phyloP scores from a whole-genome alignment of 2,329 filamentous ascomycete genomes.

The Colletotrichum tamarilloi region DNA sequence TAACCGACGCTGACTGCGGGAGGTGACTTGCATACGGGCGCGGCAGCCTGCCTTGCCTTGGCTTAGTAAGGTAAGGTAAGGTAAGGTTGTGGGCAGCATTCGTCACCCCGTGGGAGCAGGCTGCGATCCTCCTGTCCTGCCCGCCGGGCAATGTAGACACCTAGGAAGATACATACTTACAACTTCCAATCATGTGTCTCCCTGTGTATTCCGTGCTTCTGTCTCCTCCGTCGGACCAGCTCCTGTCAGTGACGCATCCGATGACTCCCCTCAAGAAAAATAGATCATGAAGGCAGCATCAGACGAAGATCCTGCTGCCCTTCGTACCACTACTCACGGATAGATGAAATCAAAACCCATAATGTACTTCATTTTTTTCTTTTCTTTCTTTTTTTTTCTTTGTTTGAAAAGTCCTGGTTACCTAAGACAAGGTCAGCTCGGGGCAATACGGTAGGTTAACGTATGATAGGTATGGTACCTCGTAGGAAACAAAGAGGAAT shows the following conservation, averaged over 20 bases:
- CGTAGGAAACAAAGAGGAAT: not conserved
- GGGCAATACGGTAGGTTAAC: no score
- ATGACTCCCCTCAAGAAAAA: not conserved
- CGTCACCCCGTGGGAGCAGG: not conserved
- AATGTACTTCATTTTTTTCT: no score
- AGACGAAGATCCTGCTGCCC: not conserved
- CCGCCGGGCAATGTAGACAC: not conserved
- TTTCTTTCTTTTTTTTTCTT: no score
- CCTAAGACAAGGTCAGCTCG: no score
- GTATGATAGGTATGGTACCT: no score
- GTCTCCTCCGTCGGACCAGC: not conserved
- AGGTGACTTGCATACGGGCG: not conserved
- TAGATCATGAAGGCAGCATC: not conserved
- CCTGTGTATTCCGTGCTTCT: not conserved
- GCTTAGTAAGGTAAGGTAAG: no score
- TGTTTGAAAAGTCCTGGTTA: no score
- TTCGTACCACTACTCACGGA: not conserved
- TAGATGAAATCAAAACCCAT: no score
- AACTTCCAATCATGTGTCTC: not conserved
- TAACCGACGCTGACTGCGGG: not conserved
- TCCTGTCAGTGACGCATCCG: not conserved
- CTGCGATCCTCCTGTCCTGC: not conserved
- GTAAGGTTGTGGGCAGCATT: not conserved
- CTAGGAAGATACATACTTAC: no score
- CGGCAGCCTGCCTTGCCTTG: no score